phyloP scores from a whole-genome alignment of 768 basidiomycete genomes.

The Goffeauzyma gilvescens region DNA sequence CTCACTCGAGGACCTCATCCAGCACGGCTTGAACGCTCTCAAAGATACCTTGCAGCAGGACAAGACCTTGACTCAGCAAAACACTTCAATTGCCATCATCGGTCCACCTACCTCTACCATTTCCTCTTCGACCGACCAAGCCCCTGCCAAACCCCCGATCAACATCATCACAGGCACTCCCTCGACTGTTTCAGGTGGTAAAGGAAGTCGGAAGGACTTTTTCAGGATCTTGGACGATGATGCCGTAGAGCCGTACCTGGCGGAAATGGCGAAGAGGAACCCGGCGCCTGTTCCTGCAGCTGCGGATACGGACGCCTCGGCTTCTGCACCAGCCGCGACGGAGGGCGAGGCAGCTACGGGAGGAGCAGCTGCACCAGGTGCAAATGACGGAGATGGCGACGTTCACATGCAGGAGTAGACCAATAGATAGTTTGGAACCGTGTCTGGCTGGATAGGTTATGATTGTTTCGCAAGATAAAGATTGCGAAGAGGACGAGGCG shows the following conservation, averaged over 20 bases:
- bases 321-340: slow-evolving; percentile 7
- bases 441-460: too few relatives aligned
- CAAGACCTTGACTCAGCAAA: slow-evolving; percentile 79
- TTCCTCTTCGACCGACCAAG: slow-evolving; percentile 32
- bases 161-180: slow-evolving; percentile 34
- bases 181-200: too few relatives aligned
- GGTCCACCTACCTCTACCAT: slow-evolving; percentile 34
- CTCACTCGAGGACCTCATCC: slow-evolving; percentile 67
- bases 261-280: slow-evolving; percentile 56
- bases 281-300: background rate
- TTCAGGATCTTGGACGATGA: slow-evolving; percentile 84
- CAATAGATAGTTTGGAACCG: too few relatives aligned
- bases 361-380: slow-evolving; percentile 15
- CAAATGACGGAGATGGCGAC: slow-evolving; percentile 44
- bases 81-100: slow-evolving; percentile 86
- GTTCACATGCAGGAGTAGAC: slow-evolving; percentile 61
- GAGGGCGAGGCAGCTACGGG: slow-evolving; percentile 31
- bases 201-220: too few relatives aligned
- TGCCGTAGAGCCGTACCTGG: slow-evolving; percentile 50
- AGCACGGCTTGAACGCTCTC: slow-evolving; percentile 82
- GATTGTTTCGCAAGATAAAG: too few relatives aligned
- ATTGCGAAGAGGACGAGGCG: too few relatives aligned
- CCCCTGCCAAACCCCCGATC: slow-evolving; percentile 41
- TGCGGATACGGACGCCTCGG: slow-evolving; percentile 8
- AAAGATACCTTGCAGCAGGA: slow-evolving; percentile 96